A percentile compares a stretch with the other conserved stretches of the same genome.
Conservation (phyloP, 495 filamentous ascomycete species). For the Corynascus novoguineensis region DNA sequence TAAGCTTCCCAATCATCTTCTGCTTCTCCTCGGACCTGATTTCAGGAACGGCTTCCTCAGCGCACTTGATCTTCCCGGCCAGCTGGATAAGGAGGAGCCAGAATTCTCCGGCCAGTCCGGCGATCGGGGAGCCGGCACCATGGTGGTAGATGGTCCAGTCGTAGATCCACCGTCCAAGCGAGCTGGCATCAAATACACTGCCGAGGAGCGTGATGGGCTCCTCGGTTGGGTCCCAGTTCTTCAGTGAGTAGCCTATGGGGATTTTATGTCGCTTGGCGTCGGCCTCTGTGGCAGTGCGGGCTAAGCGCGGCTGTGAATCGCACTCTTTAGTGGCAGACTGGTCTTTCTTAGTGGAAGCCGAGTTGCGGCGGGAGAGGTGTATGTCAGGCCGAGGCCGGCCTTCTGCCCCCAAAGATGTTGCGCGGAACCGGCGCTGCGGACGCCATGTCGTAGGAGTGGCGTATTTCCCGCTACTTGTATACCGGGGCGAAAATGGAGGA, state of each 20-base stretch:
- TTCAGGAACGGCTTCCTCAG: constrained; percentile 71
- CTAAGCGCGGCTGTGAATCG: constrained; percentile 26
- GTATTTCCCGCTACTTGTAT: constrained; percentile 51
- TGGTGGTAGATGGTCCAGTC: constrained; percentile 98
- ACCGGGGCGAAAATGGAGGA: constrained; percentile 44
- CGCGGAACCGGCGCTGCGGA: constrained; percentile 39
- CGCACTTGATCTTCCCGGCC: constrained; percentile 91
- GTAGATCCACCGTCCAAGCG: constrained; percentile 97
- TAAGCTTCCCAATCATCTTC: constrained; percentile 85
- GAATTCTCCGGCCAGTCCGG: constrained; percentile 87
- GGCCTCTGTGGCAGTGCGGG: constrained; percentile 73
- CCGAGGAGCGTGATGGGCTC: constrained; percentile 88
- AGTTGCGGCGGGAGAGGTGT: constrained; percentile 39
- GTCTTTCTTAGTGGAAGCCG: constrained; percentile 40
- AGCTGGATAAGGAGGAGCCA: constrained; percentile 95
- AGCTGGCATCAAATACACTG: constrained; percentile 96
- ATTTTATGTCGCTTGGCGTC: constrained; percentile 79
- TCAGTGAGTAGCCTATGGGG: constrained; percentile 86
- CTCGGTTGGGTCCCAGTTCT: constrained; percentile 97
- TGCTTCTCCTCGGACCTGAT: constrained; percentile 66
- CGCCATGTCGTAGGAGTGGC: constrained; percentile 41
- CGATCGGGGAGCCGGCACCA: constrained; percentile 76
- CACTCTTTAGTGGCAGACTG: constrained; percentile 33
- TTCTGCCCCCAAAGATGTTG: constrained; percentile 40
- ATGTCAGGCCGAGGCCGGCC: constrained; percentile 28